These are phyloP conservation scores for Zopfochytrium polystomum DNA, from an alignment of 371 early-diverging fungal genomes.

Conservation along the genomic window DNA sequence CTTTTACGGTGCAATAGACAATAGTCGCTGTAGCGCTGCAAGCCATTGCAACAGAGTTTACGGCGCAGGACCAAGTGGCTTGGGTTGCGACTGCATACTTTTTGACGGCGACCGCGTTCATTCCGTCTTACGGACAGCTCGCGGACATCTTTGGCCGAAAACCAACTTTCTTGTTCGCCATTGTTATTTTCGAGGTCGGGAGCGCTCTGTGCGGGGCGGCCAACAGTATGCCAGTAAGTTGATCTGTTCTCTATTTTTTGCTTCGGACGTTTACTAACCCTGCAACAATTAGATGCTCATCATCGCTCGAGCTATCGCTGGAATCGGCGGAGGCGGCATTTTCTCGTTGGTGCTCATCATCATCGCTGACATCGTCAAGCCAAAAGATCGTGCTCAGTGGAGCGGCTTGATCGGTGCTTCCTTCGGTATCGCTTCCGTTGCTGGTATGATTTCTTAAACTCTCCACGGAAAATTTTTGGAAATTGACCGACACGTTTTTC, in stretches of 20 bases:
- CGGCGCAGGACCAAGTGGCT: constrained; percentile 53
- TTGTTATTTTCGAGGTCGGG: constrained; percentile 59
- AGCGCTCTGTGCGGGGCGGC: no score
- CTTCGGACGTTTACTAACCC: constrained; percentile 53
- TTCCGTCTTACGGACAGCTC: no score
- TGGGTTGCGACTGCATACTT: no score
- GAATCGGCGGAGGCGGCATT: no score
- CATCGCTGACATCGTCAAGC: constrained; percentile 66
- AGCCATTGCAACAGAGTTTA: constrained; percentile 43
- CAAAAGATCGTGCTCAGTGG: no score
- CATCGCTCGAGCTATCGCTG: constrained; percentile 59
- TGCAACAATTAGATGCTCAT: constrained; percentile 71
- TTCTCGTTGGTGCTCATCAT: constrained; percentile 58
- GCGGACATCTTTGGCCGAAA: constrained; percentile 78
- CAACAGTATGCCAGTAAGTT: constrained; percentile 11
- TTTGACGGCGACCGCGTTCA: no score
- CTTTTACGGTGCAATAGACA: no score
- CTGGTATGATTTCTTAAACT: no score
- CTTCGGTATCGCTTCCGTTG: no score
- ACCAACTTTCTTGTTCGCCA: constrained; percentile 53
- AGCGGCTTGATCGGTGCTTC: constrained; percentile 25
- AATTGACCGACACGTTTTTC: no score
- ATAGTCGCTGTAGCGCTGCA: constrained; percentile 57
- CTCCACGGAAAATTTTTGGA: no score
- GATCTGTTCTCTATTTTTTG: constrained; percentile 20